Evolutionary conservation across 225 moss, liverwort and hornwort genomes (phyloP).

Genomic region (Polytrichum formosum): DNA sequence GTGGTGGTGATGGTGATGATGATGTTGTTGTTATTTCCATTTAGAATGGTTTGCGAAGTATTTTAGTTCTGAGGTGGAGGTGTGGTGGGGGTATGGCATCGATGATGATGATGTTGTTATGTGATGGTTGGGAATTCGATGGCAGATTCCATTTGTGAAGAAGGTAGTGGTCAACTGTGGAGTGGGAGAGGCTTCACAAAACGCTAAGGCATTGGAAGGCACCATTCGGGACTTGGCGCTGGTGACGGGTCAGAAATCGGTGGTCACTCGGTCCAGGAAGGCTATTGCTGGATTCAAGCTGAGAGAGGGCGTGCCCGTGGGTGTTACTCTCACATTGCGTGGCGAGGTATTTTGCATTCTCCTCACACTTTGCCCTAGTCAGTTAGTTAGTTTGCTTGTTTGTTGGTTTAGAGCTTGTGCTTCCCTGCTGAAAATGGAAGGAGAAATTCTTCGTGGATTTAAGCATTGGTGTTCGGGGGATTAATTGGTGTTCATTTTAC

Average conservation of each 20-base stretch:
- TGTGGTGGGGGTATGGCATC: too few species aligned
- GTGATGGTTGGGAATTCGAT: neutral
- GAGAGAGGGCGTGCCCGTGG: constrained; percentile 74
- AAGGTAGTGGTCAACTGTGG: constrained; percentile 90
- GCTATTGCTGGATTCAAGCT: constrained; percentile 98
- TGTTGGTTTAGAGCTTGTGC: neutral
- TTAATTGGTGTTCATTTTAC: too few species aligned
- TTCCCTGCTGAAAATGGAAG: too few species aligned
- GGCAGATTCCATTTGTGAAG: constrained; percentile 70
- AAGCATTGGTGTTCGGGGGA: too few species aligned
- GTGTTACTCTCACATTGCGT: constrained; percentile 82
- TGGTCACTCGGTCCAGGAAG: constrained; percentile 84
- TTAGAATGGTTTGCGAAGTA: too few species aligned
- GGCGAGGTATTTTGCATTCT: constrained; percentile 49
- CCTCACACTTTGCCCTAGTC: too few species aligned
- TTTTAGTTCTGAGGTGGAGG: too few species aligned
- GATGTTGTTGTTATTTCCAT: too few species aligned
- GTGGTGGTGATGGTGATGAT: too few species aligned
- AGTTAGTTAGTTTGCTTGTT: too few species aligned
- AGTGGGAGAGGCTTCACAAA: constrained; percentile 93
- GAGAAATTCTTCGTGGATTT: too few species aligned
- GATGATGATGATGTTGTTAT: too few species aligned
- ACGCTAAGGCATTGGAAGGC: constrained; percentile 85
- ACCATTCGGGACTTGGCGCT: constrained; percentile 72
- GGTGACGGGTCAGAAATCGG: constrained; percentile 77